Percentiles rank a stretch among this genome's conserved stretches.
These are phyloP conservation scores for Eucalyptus decipiens DNA, from an alignment of 345 rosid species.

Conservation along the genomic window DNA sequence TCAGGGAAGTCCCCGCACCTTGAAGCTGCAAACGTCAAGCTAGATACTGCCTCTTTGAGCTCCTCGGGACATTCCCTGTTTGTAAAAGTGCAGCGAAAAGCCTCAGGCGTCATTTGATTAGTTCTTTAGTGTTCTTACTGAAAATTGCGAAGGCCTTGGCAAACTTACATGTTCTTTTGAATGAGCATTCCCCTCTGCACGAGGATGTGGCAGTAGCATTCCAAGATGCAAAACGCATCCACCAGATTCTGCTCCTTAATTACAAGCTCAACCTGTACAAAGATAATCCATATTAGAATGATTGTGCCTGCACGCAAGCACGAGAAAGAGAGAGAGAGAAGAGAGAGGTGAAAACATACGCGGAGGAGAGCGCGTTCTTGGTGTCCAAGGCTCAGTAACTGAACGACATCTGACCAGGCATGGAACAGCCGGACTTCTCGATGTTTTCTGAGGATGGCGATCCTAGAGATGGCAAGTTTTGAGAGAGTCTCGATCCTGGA, in stretches of 20 bases:
- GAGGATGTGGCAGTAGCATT: constrained; percentile 25
- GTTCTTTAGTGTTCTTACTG: not conserved
- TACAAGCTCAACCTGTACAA: constrained; percentile 29
- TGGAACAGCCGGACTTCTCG: constrained; percentile 15
- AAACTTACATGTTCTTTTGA: constrained; percentile 20
- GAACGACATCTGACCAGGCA: constrained; percentile 30
- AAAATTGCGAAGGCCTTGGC: not conserved
- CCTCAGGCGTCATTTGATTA: not conserved
- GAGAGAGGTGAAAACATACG: not conserved
- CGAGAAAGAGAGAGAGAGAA: not conserved
- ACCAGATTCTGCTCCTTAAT: constrained; percentile 29
- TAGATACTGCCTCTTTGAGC: constrained; percentile 33
- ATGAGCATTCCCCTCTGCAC: constrained; percentile 19
- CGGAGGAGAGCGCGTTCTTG: constrained; percentile 37
- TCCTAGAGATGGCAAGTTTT: constrained; percentile 36
- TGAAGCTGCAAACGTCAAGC: constrained; percentile 49
- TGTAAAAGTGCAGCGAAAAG: not conserved
- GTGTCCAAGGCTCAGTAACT: constrained; percentile 36
- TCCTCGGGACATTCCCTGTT: constrained; percentile 42
- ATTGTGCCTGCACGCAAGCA: not conserved
- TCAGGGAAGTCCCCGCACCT: constrained; percentile 52
- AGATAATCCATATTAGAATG: not conserved
- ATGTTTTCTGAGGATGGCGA: constrained; percentile 28
- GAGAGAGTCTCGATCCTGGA: constrained; percentile 19
- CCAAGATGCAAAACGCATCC: constrained; percentile 30